phyloP scores from a whole-genome alignment of 2,329 filamentous ascomycete genomes.

The Penicillium freii region DNA sequence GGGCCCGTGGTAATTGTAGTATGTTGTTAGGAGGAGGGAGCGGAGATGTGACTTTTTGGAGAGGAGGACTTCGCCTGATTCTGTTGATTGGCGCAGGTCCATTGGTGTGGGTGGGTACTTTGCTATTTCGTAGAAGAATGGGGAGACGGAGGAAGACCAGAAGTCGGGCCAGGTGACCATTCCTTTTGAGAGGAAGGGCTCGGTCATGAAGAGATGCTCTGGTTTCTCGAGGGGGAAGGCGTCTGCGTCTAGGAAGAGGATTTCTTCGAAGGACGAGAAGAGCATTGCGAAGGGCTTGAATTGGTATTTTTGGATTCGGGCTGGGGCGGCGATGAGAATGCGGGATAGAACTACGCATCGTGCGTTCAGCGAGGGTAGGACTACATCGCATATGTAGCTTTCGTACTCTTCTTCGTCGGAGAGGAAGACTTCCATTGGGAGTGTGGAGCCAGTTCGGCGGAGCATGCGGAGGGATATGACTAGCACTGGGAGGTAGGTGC shows the following conservation, averaged over 20 bases:
- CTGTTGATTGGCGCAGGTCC: conserved; percentile 40
- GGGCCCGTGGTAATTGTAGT: conserved; percentile 58
- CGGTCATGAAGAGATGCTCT: conserved; percentile 40
- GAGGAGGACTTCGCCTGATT: conserved; percentile 51
- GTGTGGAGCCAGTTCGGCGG: conserved; percentile 41
- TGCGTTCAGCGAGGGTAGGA: conserved; percentile 45
- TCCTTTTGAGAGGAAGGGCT: conserved; percentile 43
- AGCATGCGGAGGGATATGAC: conserved; percentile 49
- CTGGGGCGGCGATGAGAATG: conserved; percentile 36
- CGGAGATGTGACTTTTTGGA: conserved; percentile 50
- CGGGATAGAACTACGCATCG: conserved; percentile 46
- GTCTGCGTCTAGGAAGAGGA: conserved; percentile 52
- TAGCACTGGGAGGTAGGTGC: conserved; percentile 44
- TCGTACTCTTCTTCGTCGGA: conserved; percentile 44
- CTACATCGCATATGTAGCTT: conserved; percentile 42
- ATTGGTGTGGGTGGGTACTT: conserved; percentile 32
- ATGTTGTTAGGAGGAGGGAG: conserved; percentile 51
- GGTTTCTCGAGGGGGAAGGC: conserved; percentile 47
- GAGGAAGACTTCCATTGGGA: conserved; percentile 50
- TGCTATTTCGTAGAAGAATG: conserved; percentile 48
- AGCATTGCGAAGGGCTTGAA: conserved; percentile 51
- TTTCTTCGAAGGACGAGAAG: conserved; percentile 51
- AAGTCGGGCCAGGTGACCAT: conserved; percentile 37
- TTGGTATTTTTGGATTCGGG: conserved; percentile 46
- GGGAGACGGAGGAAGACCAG: conserved; percentile 46